Base-by-base conservation (phyloP, 495 filamentous ascomycete species). In the Penicillium lagena region DNA sequence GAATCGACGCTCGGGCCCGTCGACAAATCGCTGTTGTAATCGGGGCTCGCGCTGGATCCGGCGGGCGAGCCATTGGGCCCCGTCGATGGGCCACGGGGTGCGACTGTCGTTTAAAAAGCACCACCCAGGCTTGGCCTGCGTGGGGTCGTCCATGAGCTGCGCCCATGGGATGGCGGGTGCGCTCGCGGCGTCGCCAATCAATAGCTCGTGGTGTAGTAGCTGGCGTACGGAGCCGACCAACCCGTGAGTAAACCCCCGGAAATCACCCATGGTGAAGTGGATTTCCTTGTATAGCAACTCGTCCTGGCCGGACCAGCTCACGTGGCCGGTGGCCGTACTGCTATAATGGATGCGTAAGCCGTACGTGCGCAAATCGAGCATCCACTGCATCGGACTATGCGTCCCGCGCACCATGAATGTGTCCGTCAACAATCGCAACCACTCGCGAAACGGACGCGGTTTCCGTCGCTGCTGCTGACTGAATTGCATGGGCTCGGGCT, bases 281-380 rank as follows among this genome's bases (percentile, higher is more conserved):
- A 53, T 1, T 0, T 50, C 12, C 30, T 51, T 39, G 29, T 54
- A 53, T 8, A 47, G 31, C 14, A 51, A 13, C 32, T 46, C 13
- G 12, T 53, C 30, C 1, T 32, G 1, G 10, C 47, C 40, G 14
- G 28, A 29, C 50, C 35, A 58, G n/a, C 1, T 13, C 0, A 58
- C 29, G 41, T 51, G 12, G 4, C 47, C 45, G 0, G 11, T 15
- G 10, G 12, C 9, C 1, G 22, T 57, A 6, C 36, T 64, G 36
- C 53, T 64, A 39, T 60, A 64, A 51, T 60, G 34, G 35, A 66
- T 54, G 51, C 62, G 62, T 12, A 62, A 43, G 12, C 58, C 29
- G 44, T 64, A 67, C 29, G 33, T 63, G 0, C 43, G 51, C 39
- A 55, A 56, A 51, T 63, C 38, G 6, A 64, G 49, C 12, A 62